phyloP scores from a whole-genome alignment of 2,329 filamentous ascomycete genomes.

The Cercospora brassicicola region DNA sequence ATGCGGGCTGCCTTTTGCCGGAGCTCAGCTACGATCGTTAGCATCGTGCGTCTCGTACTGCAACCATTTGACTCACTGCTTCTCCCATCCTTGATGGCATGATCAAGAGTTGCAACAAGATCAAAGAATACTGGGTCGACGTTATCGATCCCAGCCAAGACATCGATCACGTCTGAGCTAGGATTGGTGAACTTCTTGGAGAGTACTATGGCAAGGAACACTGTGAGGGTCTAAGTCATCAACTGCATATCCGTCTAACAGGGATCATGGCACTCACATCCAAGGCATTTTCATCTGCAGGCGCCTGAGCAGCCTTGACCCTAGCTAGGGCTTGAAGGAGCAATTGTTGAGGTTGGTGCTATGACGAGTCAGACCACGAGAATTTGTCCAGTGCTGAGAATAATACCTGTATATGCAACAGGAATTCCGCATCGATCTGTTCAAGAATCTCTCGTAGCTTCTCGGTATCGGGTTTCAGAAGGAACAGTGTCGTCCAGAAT shows the following conservation, averaged over 20 bases:
- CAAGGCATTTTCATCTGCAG: slow-evolving; percentile 74
- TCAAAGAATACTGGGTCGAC: slow-evolving; percentile 85
- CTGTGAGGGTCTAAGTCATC: slow-evolving; percentile 73
- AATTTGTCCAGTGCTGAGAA: not conserved
- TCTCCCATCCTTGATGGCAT: slow-evolving; percentile 74
- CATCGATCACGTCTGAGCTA: slow-evolving; percentile 88
- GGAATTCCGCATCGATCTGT: slow-evolving; percentile 68
- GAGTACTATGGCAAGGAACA: slow-evolving; percentile 79
- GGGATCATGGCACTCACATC: slow-evolving; percentile 62
- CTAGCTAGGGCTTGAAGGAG: slow-evolving; percentile 71
- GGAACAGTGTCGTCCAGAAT: slow-evolving; percentile 95
- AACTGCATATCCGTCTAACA: slow-evolving; percentile 40
- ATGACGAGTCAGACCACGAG: slow-evolving; percentile 7
- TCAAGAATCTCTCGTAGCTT: slow-evolving; percentile 69
- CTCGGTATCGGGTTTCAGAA: slow-evolving; percentile 74
- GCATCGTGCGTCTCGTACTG: not conserved
- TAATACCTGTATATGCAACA: slow-evolving; percentile 69
- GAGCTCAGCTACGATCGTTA: slow-evolving; percentile 59
- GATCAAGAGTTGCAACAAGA: slow-evolving; percentile 79
- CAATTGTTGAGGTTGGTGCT: slow-evolving; percentile 72
- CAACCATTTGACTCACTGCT: slow-evolving; percentile 55
- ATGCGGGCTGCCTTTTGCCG: slow-evolving; percentile 78
- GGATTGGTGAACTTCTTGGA: slow-evolving; percentile 92
- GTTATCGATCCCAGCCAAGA: slow-evolving; percentile 84
- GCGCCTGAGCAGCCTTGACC: slow-evolving; percentile 61